Evolutionary conservation across 2,329 filamentous ascomycete species (phyloP), one percentile per base, ranked within the genome.

Genomic region (Cyanodermella asteris): DNA sequence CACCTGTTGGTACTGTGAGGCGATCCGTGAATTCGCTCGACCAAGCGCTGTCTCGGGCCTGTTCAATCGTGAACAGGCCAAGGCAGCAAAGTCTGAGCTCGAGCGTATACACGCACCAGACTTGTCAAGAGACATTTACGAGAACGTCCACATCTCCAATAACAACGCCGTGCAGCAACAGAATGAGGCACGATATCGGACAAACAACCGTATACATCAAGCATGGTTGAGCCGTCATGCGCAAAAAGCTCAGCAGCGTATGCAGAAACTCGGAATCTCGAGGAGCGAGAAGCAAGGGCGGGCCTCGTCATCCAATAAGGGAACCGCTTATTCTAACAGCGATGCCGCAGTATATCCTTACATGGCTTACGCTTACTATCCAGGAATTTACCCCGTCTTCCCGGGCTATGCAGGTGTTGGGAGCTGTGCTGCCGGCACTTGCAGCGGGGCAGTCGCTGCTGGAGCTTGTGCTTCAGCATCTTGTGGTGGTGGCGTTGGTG

Each of bases 1-100:
- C 38, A 75, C 67, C 0, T 82, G 76, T 45, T 82, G 75, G 74
- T 80, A 82, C 44, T 90, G 78, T 46, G 77, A 87, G 45, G 60
- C 68, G 5, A 59, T 71, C 26, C 64, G 72, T 17, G 52, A 64
- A 21, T 49, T 59, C 3, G n/a, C n/a, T n/a, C n/a, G n/a, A n/a
- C 56, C 68, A 36, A 53, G 64, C 3, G 56, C 53, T 7, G 42
- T 49, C 2, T 34, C 61, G 3, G 51, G 49, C 4, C 28, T 39
- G 13, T 35, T 55, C 28, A 32, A 46, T 25, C 47, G 64, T 28
- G 31, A 39, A 23, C 57, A 63, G 42, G 41, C 66, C 45, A 27
- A 41, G 0, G 61, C 63, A 0, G 59, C 59, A 8, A 38, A 40
- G 0, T 56, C 59, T 2, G 39, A 50, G 6, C 45, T 61, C 7